Percentiles rank a stretch among this genome's conserved stretches.
phyloP scores from a whole-genome alignment of 2,329 filamentous ascomycete genomes.

The Aschersonia sp. region DNA sequence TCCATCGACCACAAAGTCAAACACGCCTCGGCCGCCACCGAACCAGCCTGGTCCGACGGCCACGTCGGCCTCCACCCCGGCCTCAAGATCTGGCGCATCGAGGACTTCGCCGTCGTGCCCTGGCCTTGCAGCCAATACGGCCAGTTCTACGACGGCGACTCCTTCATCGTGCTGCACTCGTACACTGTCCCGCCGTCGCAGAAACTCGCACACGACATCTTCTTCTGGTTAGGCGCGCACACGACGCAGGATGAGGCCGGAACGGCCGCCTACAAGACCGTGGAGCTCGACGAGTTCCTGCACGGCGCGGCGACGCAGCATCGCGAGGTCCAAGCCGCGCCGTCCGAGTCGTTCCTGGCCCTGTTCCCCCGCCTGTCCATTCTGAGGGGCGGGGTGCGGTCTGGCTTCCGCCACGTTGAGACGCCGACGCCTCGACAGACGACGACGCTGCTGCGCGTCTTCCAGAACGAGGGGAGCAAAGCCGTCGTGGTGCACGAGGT shows the following conservation, averaged over 20 bases:
- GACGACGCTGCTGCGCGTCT: constrained; percentile 44
- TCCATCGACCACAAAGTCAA: constrained; percentile 55
- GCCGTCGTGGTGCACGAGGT: constrained; percentile 50
- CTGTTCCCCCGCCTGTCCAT: constrained; percentile 49
- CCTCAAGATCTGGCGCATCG: constrained; percentile 51
- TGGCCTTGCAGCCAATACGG: constrained; percentile 44
- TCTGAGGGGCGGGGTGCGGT: constrained; percentile 42
- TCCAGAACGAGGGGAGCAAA: constrained; percentile 36
- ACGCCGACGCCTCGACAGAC: constrained; percentile 20
- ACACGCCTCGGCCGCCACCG: constrained; percentile 47
- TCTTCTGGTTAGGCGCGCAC: constrained; percentile 54
- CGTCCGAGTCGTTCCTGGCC: constrained; percentile 43
- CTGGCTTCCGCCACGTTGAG: constrained; percentile 51
- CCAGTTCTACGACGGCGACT: constrained; percentile 53
- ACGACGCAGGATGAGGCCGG: constrained; percentile 57
- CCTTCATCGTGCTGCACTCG: constrained; percentile 50
- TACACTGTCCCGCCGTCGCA: constrained; percentile 29
- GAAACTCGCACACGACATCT: constrained; percentile 47
- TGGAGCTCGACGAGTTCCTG: constrained; percentile 55
- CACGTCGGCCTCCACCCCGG: constrained; percentile 36
- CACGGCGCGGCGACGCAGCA: constrained; percentile 47
- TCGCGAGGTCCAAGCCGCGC: constrained; percentile 45
- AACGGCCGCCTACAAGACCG: constrained; percentile 56
- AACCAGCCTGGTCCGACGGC: constrained; percentile 53
- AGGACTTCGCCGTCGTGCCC: constrained; percentile 48